A percentile compares a stretch with the other conserved stretches of the same genome.
These are phyloP conservation scores for Catharanthus roseus DNA, from an alignment of 257 asterid genomes.

Conservation along the genomic window DNA sequence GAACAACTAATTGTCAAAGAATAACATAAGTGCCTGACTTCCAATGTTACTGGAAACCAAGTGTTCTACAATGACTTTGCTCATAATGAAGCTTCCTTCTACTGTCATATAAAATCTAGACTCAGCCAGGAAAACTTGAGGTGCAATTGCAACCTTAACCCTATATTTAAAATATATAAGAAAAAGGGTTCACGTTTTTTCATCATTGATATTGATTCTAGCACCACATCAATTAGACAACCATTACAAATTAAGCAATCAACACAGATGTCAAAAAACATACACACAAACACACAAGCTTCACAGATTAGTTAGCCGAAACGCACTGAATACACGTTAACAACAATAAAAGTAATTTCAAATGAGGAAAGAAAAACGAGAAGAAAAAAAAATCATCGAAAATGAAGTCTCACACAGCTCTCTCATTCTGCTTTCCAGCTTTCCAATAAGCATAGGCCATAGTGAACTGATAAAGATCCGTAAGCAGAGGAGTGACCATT, in stretches of 20 bases:
- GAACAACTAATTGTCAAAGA: background rate
- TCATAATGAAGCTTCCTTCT: background rate
- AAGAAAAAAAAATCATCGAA: background rate
- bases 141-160: background rate
- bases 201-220: background rate
- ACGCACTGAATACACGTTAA: background rate
- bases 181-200: too few species aligned
- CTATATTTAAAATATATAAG: too few species aligned
- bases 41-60: background rate
- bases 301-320: background rate
- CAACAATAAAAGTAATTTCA: background rate
- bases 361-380: background rate
- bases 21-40: background rate
- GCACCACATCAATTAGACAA: background rate
- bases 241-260: background rate
- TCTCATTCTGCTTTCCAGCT: slow-evolving; percentile 82
- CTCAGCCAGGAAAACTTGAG: background rate
- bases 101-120: background rate
- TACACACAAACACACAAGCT: background rate
- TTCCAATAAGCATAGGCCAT: slow-evolving; percentile 99
- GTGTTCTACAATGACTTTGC: background rate
- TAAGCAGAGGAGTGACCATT: slow-evolving; percentile 90
- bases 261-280: background rate
- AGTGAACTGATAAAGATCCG: slow-evolving; percentile 96
- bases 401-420: slow-evolving; percentile 66